Percentiles rank a stretch among this genome's conserved stretches.
These are phyloP conservation scores for Lasiosphaeriaceae sp. DNA, from an alignment of 495 filamentous ascomycete species.

Conservation along the genomic window DNA sequence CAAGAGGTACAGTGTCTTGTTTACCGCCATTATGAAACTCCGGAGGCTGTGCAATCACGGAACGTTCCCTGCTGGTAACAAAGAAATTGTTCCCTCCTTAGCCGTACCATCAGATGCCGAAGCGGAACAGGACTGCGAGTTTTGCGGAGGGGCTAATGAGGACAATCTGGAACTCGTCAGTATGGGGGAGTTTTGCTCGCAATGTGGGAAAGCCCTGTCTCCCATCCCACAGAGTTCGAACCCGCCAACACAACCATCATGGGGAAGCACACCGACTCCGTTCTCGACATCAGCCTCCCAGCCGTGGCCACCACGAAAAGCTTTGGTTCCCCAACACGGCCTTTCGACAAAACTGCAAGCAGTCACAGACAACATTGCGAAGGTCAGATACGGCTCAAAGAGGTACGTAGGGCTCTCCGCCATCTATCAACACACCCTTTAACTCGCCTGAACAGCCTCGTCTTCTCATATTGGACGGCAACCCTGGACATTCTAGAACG, in stretches of 20 bases:
- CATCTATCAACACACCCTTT: background rate
- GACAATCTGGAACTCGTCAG: background rate
- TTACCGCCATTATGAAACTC: background rate
- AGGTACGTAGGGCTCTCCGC: background rate
- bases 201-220: background rate
- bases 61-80: background rate
- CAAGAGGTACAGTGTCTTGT: background rate
- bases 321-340: background rate
- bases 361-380: background rate
- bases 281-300: background rate
- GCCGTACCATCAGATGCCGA: background rate
- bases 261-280: background rate
- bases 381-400: background rate
- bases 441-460: background rate
- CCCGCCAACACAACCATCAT: background rate
- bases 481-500: background rate
- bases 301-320: background rate
- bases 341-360: background rate
- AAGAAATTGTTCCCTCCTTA: background rate
- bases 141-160: background rate
- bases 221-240: background rate
- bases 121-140: background rate
- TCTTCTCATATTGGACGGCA: background rate
- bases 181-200: background rate
- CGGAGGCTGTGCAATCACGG: conserved; percentile 10